These are phyloP conservation scores for Penicillium psychrofluorescens DNA, from an alignment of 495 filamentous ascomycete genomes.

Conservation along the genomic window DNA sequence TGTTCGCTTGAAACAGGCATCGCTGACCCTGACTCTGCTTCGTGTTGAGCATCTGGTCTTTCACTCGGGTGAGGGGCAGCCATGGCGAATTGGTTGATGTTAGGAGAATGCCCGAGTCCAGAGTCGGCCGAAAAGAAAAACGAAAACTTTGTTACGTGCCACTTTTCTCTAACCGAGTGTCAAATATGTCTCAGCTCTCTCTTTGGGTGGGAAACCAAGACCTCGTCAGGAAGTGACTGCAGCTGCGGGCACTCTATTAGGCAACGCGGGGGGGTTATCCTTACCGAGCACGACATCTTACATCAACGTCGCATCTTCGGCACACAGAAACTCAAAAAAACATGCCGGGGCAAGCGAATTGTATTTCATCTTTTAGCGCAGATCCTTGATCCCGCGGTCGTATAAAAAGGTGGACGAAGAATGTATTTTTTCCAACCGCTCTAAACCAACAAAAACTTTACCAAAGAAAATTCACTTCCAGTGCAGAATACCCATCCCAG, in stretches of 20 bases:
- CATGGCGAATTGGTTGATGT: background rate
- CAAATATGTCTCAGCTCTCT: background rate
- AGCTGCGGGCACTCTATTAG: constrained; percentile 14
- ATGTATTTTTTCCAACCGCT: background rate
- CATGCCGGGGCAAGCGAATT: background rate
- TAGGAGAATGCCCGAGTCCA: background rate
- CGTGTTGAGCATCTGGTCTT: background rate
- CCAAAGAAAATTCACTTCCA: constrained; percentile 12
- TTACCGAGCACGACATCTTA: constrained; percentile 18
- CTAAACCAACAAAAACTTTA: background rate
- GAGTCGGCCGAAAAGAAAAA: background rate
- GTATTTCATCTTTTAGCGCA: background rate
- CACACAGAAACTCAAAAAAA: background rate
- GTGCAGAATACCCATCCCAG: constrained; percentile 40
- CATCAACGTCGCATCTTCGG: constrained; percentile 4
- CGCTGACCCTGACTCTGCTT: background rate
- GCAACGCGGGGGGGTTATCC: constrained; percentile 5
- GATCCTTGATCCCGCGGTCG: too few species aligned
- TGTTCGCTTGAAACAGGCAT: constrained; percentile 14
- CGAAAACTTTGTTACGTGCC: background rate
- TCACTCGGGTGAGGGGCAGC: background rate
- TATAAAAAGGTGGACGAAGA: too few species aligned
- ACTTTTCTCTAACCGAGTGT: background rate
- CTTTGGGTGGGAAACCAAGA: background rate
- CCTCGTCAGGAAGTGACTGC: background rate